These are phyloP conservation scores for Chimonanthus salicifolius DNA, from an alignment of 164 flowering plant species.

Conservation along the genomic window DNA sequence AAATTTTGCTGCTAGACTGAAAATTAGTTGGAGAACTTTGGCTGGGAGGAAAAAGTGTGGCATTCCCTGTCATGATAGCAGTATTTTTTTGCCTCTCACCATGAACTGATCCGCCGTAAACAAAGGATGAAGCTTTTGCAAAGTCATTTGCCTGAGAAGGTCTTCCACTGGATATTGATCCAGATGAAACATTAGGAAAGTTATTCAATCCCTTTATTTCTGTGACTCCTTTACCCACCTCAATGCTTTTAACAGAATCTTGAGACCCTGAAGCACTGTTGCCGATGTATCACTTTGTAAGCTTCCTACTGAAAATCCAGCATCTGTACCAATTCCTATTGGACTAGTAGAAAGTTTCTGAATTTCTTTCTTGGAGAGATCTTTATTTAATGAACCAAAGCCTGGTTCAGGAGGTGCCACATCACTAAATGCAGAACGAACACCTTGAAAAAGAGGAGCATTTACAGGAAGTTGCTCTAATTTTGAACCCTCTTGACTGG, in stretches of 20 bases:
- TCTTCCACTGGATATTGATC: constrained; percentile 22
- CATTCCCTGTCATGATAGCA: constrained; percentile 8
- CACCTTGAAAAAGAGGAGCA: constrained; percentile 11
- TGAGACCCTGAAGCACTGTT: constrained; percentile 7
- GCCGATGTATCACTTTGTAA: constrained; percentile 16
- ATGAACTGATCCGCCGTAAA: constrained; percentile 6
- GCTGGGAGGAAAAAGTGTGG: constrained; percentile 15
- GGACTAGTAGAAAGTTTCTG: constrained; percentile 12
- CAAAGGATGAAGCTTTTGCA: constrained; percentile 20
- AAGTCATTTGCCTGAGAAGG: constrained; percentile 8
- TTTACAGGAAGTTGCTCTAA: constrained; percentile 16
- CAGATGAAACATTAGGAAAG: constrained; percentile 20
- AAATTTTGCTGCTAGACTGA: constrained; percentile 14
- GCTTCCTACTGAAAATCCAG: constrained; percentile 15
- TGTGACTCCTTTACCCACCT: constrained; percentile 10
- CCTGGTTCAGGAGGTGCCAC: neutral
- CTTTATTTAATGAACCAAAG: too few relatives aligned
- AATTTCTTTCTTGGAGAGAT: constrained; percentile 8
- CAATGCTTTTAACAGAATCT: constrained; percentile 14
- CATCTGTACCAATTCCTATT: constrained; percentile 13
- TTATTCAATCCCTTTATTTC: constrained; percentile 18
- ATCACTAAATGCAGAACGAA: constrained; percentile 10
- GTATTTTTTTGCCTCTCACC: constrained; percentile 12
- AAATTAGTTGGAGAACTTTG: constrained; percentile 7
- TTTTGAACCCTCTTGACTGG: constrained; percentile 13